A percentile compares a stretch with the other conserved stretches of the same genome.
Evolutionary conservation across 768 basidiomycete species (phyloP).

Genomic region (Tricholoma terreum): DNA sequence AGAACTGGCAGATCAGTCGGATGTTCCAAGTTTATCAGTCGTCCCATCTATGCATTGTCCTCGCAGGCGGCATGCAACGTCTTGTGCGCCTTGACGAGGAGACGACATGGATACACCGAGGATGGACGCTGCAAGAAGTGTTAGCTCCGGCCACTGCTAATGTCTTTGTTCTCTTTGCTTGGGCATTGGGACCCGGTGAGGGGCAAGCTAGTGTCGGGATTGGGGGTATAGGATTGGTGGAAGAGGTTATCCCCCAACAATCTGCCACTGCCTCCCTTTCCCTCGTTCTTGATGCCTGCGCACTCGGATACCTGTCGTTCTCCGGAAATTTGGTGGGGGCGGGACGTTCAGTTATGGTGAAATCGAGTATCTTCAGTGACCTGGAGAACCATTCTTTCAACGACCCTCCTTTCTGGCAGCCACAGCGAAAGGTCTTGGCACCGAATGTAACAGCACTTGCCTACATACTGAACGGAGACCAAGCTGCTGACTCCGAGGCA

Average conservation of each 20-base stretch:
- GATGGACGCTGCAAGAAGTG: constrained; percentile 1
- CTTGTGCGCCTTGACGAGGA: not conserved
- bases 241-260: not conserved
- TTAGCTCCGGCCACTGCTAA: not conserved
- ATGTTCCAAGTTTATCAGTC: not conserved
- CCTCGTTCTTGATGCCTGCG: not conserved
- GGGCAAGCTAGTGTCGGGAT: not conserved
- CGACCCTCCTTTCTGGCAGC: constrained; percentile 3
- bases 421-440: not conserved
- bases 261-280: not conserved
- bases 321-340: not conserved
- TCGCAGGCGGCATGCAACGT: not conserved
- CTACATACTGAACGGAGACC: no score
- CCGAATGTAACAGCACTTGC: not conserved
- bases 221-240: not conserved
- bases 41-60: not conserved
- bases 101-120: constrained; percentile 1
- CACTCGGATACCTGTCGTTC: not conserved
- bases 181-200: not conserved
- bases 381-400: no score
- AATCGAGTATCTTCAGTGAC: not conserved
- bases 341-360: not conserved
- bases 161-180: not conserved
- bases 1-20: not conserved
- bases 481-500: not conserved